phyloP scores from a whole-genome alignment of 495 filamentous ascomycete genomes.

The Penicillium parvum region DNA sequence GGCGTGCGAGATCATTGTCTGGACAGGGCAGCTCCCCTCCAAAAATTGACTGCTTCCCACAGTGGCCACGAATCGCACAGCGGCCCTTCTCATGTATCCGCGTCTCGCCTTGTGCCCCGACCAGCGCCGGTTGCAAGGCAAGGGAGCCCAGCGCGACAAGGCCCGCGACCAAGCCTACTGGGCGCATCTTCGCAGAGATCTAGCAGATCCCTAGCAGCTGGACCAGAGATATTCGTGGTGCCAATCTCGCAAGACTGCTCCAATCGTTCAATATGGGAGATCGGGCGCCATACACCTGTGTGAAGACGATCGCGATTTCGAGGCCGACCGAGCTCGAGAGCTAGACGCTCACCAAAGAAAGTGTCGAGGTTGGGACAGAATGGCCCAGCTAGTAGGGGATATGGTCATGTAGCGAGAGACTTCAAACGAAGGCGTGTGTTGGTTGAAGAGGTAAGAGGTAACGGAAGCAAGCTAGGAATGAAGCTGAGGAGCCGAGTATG shows the following conservation, averaged over 20 bases:
- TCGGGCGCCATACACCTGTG: neutral
- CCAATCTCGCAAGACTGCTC: neutral
- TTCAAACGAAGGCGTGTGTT: neutral
- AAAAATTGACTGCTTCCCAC: slow-evolving; percentile 84
- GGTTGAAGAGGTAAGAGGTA: neutral
- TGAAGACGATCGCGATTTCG: slow-evolving; percentile 8
- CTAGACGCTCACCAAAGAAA: too few relatives aligned
- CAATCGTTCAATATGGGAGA: neutral
- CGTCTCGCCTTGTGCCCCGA: slow-evolving; percentile 43
- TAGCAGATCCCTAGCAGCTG: neutral
- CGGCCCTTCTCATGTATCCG: slow-evolving; percentile 79
- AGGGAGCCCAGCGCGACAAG: slow-evolving; percentile 31
- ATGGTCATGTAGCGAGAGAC: too few relatives aligned
- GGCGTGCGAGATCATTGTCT: slow-evolving; percentile 80
- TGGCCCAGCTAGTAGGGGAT: too few relatives aligned
- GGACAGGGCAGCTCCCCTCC: slow-evolving; percentile 83
- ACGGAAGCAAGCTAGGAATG: neutral
- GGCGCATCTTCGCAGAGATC: slow-evolving; percentile 30
- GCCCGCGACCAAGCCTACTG: slow-evolving; percentile 24
- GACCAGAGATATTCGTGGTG: too few relatives aligned
- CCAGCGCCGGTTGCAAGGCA: slow-evolving; percentile 22
- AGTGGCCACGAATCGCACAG: slow-evolving; percentile 87
- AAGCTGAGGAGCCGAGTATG: neutral
- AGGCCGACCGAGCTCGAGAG: slow-evolving; percentile 6
- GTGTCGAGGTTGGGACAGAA: too few relatives aligned